These are phyloP conservation scores for Colletotrichum lupini DNA, from an alignment of 2,329 filamentous ascomycete species.

Conservation along the genomic window DNA sequence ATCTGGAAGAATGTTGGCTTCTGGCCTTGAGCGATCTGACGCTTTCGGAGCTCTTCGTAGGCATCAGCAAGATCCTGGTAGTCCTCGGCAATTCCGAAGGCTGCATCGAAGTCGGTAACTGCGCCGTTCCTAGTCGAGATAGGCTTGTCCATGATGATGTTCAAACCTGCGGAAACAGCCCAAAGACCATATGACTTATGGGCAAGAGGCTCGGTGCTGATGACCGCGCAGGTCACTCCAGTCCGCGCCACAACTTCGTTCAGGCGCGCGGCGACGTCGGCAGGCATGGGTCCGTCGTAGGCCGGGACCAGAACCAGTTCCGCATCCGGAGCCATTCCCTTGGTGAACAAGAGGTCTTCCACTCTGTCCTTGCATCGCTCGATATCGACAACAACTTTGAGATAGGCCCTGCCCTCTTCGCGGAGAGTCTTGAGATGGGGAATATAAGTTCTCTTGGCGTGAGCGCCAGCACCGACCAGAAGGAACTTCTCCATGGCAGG, in stretches of 20 bases:
- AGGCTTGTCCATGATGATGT: slow-evolving; percentile 30
- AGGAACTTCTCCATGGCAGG: neutral
- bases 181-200: slow-evolving; percentile 26
- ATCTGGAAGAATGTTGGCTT: slow-evolving; percentile 16
- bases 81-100: slow-evolving; percentile 20
- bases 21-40: neutral
- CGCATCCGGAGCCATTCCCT: neutral
- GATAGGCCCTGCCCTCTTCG: neutral
- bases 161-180: slow-evolving; percentile 11
- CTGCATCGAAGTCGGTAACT: neutral
- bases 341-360: neutral
- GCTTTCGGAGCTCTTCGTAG: slow-evolving; percentile 14
- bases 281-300: slow-evolving; percentile 4
- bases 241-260: neutral
- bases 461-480: neutral
- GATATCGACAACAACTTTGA: neutral
- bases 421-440: neutral
- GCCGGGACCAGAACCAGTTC: slow-evolving; percentile 11
- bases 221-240: slow-evolving; percentile 5
- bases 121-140: slow-evolving; percentile 13
- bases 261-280: neutral
- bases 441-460: neutral
- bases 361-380: neutral
- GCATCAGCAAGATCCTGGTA: slow-evolving; percentile 10
- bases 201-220: slow-evolving; percentile 7